phyloP scores from a whole-genome alignment of 2,329 filamentous ascomycete species.

The Magnaporthales sp. region DNA sequence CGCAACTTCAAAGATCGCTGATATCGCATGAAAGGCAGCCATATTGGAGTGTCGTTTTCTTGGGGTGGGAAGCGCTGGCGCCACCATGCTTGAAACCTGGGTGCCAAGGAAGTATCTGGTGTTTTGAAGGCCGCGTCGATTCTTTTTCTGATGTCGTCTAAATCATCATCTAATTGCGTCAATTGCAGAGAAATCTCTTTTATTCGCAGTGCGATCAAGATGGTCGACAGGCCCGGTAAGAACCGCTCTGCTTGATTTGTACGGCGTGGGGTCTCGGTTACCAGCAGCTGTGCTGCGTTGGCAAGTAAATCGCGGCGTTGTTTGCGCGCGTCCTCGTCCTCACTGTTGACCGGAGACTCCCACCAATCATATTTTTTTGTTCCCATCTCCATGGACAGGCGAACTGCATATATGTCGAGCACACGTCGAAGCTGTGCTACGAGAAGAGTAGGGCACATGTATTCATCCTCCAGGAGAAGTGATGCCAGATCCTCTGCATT shows the following conservation, averaged over 20 bases:
- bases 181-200: not conserved
- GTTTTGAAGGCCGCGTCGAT: not conserved
- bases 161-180: not conserved
- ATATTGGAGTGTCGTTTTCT: not conserved
- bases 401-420: constrained; percentile 8
- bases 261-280: not conserved
- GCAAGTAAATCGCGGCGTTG: not conserved
- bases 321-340: not conserved
- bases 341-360: not conserved
- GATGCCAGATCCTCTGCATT: constrained; percentile 12
- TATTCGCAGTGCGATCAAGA: constrained; percentile 3
- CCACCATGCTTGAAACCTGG: not conserved
- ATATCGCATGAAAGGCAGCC: not conserved
- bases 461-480: constrained; percentile 8
- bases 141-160: not conserved
- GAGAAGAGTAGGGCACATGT: constrained; percentile 8
- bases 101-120: not conserved
- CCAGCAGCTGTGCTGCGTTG: not conserved
- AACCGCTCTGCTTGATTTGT: not conserved
- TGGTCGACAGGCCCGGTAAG: not conserved
- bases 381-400: not conserved
- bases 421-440: constrained; percentile 2
- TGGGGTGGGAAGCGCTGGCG: not conserved
- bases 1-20: not conserved
- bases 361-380: not conserved